Percentiles rank a stretch among this genome's conserved stretches.
Evolutionary conservation across 768 basidiomycete genomes (phyloP).

Genomic region (Tricholoma flavovirens): DNA sequence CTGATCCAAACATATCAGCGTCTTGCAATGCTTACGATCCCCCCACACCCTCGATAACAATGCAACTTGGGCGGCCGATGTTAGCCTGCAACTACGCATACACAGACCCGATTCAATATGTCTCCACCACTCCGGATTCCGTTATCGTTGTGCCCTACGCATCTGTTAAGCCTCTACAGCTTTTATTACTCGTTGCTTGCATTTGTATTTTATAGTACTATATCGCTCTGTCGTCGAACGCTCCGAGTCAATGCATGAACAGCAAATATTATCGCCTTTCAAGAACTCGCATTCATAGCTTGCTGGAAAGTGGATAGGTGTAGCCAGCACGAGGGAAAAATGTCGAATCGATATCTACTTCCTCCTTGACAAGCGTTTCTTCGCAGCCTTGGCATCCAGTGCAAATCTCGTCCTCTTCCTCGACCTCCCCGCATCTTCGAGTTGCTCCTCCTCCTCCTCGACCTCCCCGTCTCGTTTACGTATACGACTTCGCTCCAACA

Average conservation of each 20-base stretch:
- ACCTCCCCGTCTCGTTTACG: conserved; percentile 14
- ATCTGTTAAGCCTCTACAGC: not conserved
- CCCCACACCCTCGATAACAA: too few species aligned
- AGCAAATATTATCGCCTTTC: too few species aligned
- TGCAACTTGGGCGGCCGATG: too few species aligned
- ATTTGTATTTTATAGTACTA: conserved; percentile 1
- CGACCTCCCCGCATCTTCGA: not conserved
- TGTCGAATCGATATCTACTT: not conserved
- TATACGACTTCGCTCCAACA: conserved; percentile 9
- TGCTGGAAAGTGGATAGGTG: too few species aligned
- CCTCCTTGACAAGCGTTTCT: not conserved
- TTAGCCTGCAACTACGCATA: too few species aligned
- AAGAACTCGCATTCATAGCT: too few species aligned
- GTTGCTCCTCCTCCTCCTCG: not conserved
- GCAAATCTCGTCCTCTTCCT: conserved; percentile 1
- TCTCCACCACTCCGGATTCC: not conserved
- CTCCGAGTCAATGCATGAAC: too few species aligned
- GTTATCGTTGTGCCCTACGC: not conserved
- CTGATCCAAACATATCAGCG: too few species aligned
- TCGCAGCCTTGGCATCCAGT: not conserved
- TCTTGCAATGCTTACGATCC: too few species aligned
- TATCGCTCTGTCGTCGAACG: not conserved
- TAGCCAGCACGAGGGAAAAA: too few species aligned
- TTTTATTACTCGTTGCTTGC: not conserved
- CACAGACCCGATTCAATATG: too few species aligned